Percentiles rank a stretch among this genome's conserved stretches.
These are phyloP conservation scores for Pleurotus djamor DNA, from an alignment of 768 basidiomycete genomes.

Conservation along the genomic window DNA sequence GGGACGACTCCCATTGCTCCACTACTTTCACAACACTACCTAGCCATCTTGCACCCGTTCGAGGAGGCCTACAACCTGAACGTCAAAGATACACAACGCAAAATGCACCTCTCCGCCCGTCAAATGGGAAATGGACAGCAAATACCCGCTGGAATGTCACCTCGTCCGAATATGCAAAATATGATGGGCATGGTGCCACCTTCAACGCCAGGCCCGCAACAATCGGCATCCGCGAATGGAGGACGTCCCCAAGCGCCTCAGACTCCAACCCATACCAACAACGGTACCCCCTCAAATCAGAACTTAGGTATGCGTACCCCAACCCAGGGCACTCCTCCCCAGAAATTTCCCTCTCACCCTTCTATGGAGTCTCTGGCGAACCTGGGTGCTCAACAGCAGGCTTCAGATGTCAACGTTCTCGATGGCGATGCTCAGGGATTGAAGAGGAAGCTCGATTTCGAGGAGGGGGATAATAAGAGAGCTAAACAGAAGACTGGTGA, in stretches of 20 bases:
- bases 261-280: constrained; percentile 12
- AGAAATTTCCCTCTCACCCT: constrained; percentile 10
- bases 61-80: constrained; percentile 71
- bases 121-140: constrained; percentile 31
- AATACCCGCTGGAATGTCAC: constrained; percentile 16
- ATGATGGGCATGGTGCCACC: constrained; percentile 8
- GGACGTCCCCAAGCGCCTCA: constrained; percentile 19
- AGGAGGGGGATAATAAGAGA: constrained; percentile 68
- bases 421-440: constrained; percentile 64
- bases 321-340: constrained; percentile 15
- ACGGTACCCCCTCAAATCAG: not conserved
- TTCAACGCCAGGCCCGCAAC: not conserved
- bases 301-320: constrained; percentile 3
- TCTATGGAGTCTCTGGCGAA: constrained; percentile 10
- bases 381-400: constrained; percentile 10
- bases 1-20: constrained; percentile 48
- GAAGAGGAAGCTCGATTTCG: constrained; percentile 71
- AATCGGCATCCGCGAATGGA: not conserved
- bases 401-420: constrained; percentile 34
- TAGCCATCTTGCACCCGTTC: constrained; percentile 62
- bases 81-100: constrained; percentile 57
- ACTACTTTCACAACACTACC: constrained; percentile 59
- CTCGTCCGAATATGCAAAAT: constrained; percentile 20
- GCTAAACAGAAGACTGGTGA: constrained; percentile 71
- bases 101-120: constrained; percentile 41